These are phyloP conservation scores for Metarhizium robertsii DNA, from an alignment of 2,329 filamentous ascomycete species.

Conservation along the genomic window DNA sequence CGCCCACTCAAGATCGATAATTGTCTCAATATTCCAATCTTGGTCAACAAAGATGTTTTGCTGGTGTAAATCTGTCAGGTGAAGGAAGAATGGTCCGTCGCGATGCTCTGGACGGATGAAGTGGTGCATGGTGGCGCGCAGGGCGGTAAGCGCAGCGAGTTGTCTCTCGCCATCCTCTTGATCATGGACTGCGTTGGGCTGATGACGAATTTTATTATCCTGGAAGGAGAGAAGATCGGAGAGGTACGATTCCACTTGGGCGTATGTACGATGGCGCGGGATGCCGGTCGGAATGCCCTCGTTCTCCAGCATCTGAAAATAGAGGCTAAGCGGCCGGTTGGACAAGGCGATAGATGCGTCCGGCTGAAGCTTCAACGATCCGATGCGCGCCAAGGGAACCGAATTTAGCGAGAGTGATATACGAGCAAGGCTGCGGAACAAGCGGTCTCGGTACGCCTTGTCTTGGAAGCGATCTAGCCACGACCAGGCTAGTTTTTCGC, in stretches of 20 bases:
- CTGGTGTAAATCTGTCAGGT: slow-evolving; percentile 25
- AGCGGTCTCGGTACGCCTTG: slow-evolving; percentile 8
- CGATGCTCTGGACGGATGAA: slow-evolving; percentile 13
- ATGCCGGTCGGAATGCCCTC: slow-evolving; percentile 23
- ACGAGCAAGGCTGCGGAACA: slow-evolving; percentile 16
- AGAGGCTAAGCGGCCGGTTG: slow-evolving; percentile 24
- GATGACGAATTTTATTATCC: slow-evolving; percentile 21
- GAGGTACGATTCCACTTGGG: slow-evolving; percentile 17
- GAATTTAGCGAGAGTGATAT: slow-evolving; percentile 16
- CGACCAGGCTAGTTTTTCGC: slow-evolving; percentile 2
- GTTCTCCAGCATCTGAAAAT: slow-evolving; percentile 24
- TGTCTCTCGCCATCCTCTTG: slow-evolving; percentile 17
- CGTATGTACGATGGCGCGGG: slow-evolving; percentile 19
- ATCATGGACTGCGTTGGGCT: slow-evolving; percentile 22
- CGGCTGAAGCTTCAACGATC: slow-evolving; percentile 20
- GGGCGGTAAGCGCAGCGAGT: slow-evolving; percentile 16
- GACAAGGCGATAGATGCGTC: slow-evolving; percentile 17
- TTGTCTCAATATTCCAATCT: slow-evolving; percentile 18
- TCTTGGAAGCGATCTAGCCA: slow-evolving; percentile 9
- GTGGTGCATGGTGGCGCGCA: slow-evolving; percentile 17
- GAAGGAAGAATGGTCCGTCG: slow-evolving; percentile 21
- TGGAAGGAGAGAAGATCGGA: slow-evolving; percentile 23
- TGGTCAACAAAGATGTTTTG: slow-evolving; percentile 26
- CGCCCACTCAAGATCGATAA: slow-evolving; percentile 23
- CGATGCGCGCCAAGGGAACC: slow-evolving; percentile 21